phyloP scores from a whole-genome alignment of 257 asterid genomes.

The Craterostigma plantagineum region DNA sequence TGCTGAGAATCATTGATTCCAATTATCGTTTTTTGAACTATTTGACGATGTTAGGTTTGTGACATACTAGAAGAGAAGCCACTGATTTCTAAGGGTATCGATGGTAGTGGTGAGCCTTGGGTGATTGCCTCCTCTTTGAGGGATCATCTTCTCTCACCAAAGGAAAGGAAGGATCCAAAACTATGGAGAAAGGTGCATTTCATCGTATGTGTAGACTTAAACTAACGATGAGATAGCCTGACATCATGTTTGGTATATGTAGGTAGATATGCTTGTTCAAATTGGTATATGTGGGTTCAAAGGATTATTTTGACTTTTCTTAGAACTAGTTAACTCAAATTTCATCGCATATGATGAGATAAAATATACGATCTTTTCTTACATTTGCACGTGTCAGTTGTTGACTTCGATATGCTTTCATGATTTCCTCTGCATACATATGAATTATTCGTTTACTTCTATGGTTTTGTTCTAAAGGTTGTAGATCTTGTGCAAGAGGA shows the following conservation, averaged over 20 bases:
- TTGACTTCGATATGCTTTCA: too few relatives aligned
- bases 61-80: slow-evolving; percentile 81
- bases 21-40: not conserved
- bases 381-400: too few relatives aligned
- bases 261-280: too few relatives aligned
- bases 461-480: slow-evolving; percentile 31
- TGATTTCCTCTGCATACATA: too few relatives aligned
- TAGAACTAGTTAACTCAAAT: too few relatives aligned
- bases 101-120: slow-evolving; percentile 54
- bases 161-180: slow-evolving; percentile 55
- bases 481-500: slow-evolving; percentile 80
- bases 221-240: too few relatives aligned
- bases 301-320: not conserved
- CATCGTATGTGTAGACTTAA: not conserved
- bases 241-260: too few relatives aligned
- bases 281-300: not conserved
- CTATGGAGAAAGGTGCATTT: slow-evolving; percentile 63
- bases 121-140: slow-evolving; percentile 74
- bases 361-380: too few relatives aligned
- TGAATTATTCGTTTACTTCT: slow-evolving; percentile 1
- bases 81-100: slow-evolving; percentile 26
- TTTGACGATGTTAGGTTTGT: slow-evolving; percentile 41
- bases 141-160: slow-evolving; percentile 77
- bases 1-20: slow-evolving; percentile 3
- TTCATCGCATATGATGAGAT: too few relatives aligned